A percentile compares a stretch with the other conserved stretches of the same genome.
phyloP scores from a whole-genome alignment of 371 early-diverging fungal genomes.

The Saksenaea oblongispora region DNA sequence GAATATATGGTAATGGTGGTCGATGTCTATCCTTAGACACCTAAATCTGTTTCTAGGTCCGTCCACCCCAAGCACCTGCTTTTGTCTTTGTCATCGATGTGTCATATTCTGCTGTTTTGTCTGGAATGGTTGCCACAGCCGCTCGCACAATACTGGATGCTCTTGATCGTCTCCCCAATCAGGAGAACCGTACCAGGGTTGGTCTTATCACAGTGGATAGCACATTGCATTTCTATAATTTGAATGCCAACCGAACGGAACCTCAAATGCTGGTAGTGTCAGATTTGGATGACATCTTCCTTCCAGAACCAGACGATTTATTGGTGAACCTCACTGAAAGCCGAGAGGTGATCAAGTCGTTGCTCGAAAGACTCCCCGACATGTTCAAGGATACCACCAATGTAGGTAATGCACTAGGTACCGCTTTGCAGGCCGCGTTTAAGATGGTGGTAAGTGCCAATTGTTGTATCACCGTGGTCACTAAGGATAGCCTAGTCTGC shows the following conservation, averaged over 20 bases:
- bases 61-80: constrained; percentile 94
- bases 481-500: constrained; percentile 40
- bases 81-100: constrained; percentile 94
- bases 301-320: constrained; percentile 86
- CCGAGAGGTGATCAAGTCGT: constrained; percentile 63
- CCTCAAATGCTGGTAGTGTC: constrained; percentile 93
- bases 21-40: neutral
- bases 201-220: constrained; percentile 91
- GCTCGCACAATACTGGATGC: constrained; percentile 82
- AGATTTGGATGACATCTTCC: constrained; percentile 87
- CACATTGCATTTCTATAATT: constrained; percentile 88
- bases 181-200: constrained; percentile 84
- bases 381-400: constrained; percentile 85
- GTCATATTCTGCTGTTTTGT: constrained; percentile 83
- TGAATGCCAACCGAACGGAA: constrained; percentile 63
- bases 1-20: constrained; percentile 77
- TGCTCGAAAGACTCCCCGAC: constrained; percentile 75
- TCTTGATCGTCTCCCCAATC: constrained; percentile 87
- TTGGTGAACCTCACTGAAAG: constrained; percentile 86
- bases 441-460: constrained; percentile 69
- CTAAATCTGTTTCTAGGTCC: constrained; percentile 42
- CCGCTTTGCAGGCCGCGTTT: constrained; percentile 84
- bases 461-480: neutral
- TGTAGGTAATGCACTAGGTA: constrained; percentile 78
- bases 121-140: constrained; percentile 71